These are phyloP conservation scores for Lagenidium sp. DNA, from an alignment of 352 stramenopile species.

Conservation along the genomic window DNA sequence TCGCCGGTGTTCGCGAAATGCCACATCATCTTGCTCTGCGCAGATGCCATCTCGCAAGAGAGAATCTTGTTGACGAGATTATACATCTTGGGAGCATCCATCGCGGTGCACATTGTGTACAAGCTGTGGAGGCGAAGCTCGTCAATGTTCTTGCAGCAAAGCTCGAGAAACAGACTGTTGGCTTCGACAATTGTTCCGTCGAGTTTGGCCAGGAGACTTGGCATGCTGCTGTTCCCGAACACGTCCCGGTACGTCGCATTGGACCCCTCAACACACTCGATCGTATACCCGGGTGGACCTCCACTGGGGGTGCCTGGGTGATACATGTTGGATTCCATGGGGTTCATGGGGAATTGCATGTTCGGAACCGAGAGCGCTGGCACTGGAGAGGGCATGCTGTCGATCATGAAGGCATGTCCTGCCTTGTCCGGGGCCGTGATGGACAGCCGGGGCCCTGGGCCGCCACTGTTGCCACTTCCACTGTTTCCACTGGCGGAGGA, in stretches of 20 bases:
- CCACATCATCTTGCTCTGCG: conserved; percentile 83
- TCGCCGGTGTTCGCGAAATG: conserved; percentile 60
- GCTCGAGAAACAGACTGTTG: conserved; percentile 66
- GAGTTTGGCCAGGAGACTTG: conserved; percentile 62
- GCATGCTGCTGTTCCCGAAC: conserved; percentile 73
- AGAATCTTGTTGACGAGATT: conserved; percentile 68
- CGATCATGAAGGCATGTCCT: conserved; percentile 59
- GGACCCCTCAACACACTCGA: conserved; percentile 51
- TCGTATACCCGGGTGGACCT: conserved; percentile 7
- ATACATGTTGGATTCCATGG: conserved; percentile 25
- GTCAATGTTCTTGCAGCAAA: conserved; percentile 74
- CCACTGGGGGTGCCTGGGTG: conserved; percentile 15
- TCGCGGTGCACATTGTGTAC: conserved; percentile 72
- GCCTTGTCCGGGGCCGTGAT: conserved; percentile 39
- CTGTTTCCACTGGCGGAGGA: no score
- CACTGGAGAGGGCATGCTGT: conserved; percentile 67
- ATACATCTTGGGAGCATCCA: conserved; percentile 78
- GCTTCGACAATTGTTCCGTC: conserved; percentile 75
- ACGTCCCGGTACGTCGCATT: conserved; percentile 62
- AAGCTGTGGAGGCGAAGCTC: conserved; percentile 67
- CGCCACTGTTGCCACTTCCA: conserved; percentile 2
- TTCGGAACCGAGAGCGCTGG: conserved; percentile 55
- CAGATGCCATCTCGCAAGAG: conserved; percentile 63
- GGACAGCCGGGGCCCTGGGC: conserved; percentile 30
- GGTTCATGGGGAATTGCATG: conserved; percentile 57